Base-by-base conservation (phyloP, 805 yeast genomes). In the Wickerhamiella dianesei region DNA sequence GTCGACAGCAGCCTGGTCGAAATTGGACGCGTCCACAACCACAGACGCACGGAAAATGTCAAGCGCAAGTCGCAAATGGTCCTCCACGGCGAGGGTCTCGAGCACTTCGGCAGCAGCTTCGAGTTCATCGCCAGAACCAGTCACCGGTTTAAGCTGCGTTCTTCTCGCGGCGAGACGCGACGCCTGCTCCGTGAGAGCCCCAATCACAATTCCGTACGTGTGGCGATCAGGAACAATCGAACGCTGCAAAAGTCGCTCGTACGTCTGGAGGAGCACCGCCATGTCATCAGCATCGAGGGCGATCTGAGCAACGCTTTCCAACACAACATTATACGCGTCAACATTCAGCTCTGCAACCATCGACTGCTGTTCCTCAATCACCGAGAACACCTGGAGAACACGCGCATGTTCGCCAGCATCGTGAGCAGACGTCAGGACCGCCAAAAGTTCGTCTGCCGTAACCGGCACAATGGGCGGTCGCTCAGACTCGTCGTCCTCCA, bases 51-150 rank as follows among this genome's bases (percentile, higher is more conserved):
- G 40, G 29, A 53, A 22, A 9, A 53, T 45, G 3, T 44, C 43
- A 13, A 45, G 44, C 2, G 56, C 54, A 16, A 57, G 45, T 36
- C 44, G 29, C n/a, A 57, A 41, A 29, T 53, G 53, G 44, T 57
- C 60, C 2, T 46, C 53, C 4, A 44, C 53, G 16, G 52, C 49
- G 16, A 59, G 47, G 21, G 49, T 41, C 32, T 50, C 53, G 21
- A 58, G 56, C 17, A 60, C 50, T 32, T 59, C 59, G 14, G 52
- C 58, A 3, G 61, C 62, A 6, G 58, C 37, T n/a, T 54, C 60
- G 14, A 2, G 32, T 44, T n/a, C 46, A 45, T 5, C 18, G 21
- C n/a, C 22, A 21, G 53, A 14, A 53, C 59, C 48, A 3, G 54
- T 20, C 4, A 50, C 20, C 3, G 48, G 48, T 9, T 3, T 16